Evolutionary conservation across 2,329 filamentous ascomycete genomes (phyloP), one percentile per base, ranked within the genome.

Genomic region (Colletotrichum musicola): DNA sequence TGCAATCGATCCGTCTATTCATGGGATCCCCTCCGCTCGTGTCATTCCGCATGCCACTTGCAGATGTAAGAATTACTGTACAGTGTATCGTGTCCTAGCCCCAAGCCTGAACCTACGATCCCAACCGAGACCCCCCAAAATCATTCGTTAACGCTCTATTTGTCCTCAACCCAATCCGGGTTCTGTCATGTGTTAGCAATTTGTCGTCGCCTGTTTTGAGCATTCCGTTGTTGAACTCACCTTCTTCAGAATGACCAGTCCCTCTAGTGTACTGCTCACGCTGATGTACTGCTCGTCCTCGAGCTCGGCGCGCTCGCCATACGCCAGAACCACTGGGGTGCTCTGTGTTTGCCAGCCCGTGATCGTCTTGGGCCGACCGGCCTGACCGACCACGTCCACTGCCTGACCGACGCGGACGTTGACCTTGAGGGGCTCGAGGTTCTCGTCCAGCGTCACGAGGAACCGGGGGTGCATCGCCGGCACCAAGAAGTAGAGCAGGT

Each of bases 281-380:
- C 92, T 93, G 72, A 98, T 91, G 80, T 98, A 99, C 83, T 99
- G 91, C 83, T 99, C 96, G 76, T 99, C 96, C 81, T 99, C 96
- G 58, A 99, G 85, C 85, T 99, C 96, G 10, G 96, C 96, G 75
- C 97, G 88, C 85, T 99, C 96, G 35, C 97, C 96, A 77, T 97
- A 92, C n/a, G 93, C 92, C 75, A 99, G 84, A 68, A 99, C 85
- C 54, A 99, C 96, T 0, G 96, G 96, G n/a, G 96, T 99, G 84
- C 93, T 98, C 85, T 99, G 96, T 73, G 96, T 99, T 83, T 99
- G 96, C 96, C 96, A 99, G 61, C 96, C 96, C 10, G 96, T 99
- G 76, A 99, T 99, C 2, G 96, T 99, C 91, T 99, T 98, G 73
- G 96, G 96, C 71, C 95, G 89, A 78, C 96, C 96, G 13, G 97